Evolutionary conservation across 75 land plant species (phyloP), one percentile per base, ranked within the genome.

Genomic region (Pinus taeda): DNA sequence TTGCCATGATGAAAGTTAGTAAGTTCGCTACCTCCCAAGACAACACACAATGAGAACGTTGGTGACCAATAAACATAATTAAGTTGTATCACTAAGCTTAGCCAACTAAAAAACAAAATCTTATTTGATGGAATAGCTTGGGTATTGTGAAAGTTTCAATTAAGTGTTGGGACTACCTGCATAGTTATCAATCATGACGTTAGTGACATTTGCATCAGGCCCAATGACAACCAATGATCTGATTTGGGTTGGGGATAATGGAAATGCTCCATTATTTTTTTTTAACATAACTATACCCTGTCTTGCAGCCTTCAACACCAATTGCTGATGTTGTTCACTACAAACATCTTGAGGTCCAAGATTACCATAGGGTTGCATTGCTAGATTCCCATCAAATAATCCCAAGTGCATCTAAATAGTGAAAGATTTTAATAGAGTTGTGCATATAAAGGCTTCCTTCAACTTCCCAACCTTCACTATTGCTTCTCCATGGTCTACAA

Each of bases 331-430:
- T 20, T 80, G 85, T 0, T 74, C 80, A 37, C 81, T 83, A 86
- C 99, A 97, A 17, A 97, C 86, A 73, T 94, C 85, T 4, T 39
- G 60, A 14, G 93, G 85, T 4, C 99, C 95, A 0, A 97, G 80
- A 49, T 77, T 53, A 42, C 93, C 26, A 26, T 26, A 26, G 26
- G 90, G 61, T 56, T 90, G 1, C 83, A 84, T 24, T 87, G 87
- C 0, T 33, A 2, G 33, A 2, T 33, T 33, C 2, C 33, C 33
- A 33, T 33, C 33, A 33, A 0, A 33, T 33, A 33, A 33, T 33
- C 33, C 33, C 33, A 33, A 2, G 33, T 2, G 33, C 1, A 33
- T 33, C 2, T 33, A 90, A 20, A 90, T 90, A 11, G 89, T 71
- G 60, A 95, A 33, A 2, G 88, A 86, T 73, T 97, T 86, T 22